Evolutionary conservation across 768 basidiomycete genomes (phyloP), one percentile per base, ranked within the genome.

Genomic region (Rhodotorula graminis): DNA sequence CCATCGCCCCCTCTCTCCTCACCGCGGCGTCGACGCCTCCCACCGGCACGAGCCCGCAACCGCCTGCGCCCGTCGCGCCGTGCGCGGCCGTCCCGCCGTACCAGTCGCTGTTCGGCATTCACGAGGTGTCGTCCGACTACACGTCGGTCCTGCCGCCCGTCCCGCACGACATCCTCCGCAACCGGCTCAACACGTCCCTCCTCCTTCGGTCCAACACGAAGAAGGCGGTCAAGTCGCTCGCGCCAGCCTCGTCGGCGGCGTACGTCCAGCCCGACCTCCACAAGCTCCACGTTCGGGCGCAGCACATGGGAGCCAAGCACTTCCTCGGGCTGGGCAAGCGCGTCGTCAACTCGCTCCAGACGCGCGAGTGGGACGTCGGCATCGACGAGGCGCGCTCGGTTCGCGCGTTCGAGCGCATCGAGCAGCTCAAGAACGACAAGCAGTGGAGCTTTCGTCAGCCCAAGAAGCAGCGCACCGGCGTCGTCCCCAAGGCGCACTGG

Each of bases 401-500:
- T 40, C 52, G 76, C 31, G 87, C 92, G 2, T 84, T 96, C 73
- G 92, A 94, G 60, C 86, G 89, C 19, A 88, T 99, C 61, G 93
- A 98, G 70, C 80, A 83, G 42, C 85, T 97, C 69, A 94, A 96
- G 80, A 85, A 86, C 40, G 86, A 85, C 19, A 88, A 88, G 8
- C 84, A 87, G 49, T 99, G 96, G 95, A 90, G 90, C 75, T 91
- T 95, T 77, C 84, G 95, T 64, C 96, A 99, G 78, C 93, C 93
- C 18, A 97, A 95, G 82, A 95, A 93, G 81, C 91, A 94, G 78
- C 85, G 90, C 70, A 89, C 88, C 42, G 85, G 93, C 27, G 88
- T 89, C 31, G 87, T 88, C 2, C 83, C 84, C 5, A 96, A 94
- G 82, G 87, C 89, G 1, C 93, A 97, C 78, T 94, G 92, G 92